Conservation (phyloP, 768 basidiomycete genomes). For the Boletus rubescentipes region DNA sequence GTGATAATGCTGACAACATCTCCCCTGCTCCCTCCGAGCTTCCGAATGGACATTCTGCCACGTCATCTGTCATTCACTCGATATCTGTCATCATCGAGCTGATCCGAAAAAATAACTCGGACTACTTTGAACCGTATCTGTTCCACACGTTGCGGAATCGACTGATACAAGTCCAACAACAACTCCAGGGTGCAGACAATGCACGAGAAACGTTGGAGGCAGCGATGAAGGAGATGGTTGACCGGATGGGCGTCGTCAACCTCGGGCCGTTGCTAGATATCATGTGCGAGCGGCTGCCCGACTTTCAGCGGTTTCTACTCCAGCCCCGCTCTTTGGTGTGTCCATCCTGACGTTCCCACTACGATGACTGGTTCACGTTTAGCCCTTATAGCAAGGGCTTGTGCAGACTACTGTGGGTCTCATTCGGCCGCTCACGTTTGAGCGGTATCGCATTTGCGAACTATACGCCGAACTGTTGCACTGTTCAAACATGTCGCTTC, state of each 20-base stretch:
- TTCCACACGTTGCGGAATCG: slow-evolving; percentile 93
- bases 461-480: slow-evolving; percentile 95
- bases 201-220: slow-evolving; percentile 65
- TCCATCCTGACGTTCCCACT: slow-evolving; percentile 8
- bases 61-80: slow-evolving; percentile 82
- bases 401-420: slow-evolving; percentile 72
- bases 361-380: slow-evolving; percentile 14
- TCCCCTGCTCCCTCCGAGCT: slow-evolving; percentile 14
- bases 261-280: slow-evolving; percentile 77
- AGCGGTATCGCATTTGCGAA: slow-evolving; percentile 95
- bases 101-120: slow-evolving; percentile 96
- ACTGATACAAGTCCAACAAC: slow-evolving; percentile 84
- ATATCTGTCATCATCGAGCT: slow-evolving; percentile 90
- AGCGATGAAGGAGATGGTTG: slow-evolving; percentile 78
- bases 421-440: slow-evolving; percentile 83
- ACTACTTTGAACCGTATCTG: slow-evolving; percentile 96
- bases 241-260: slow-evolving; percentile 88
- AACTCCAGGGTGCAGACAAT: slow-evolving; percentile 54
- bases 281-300: slow-evolving; percentile 64
- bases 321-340: slow-evolving; percentile 78
- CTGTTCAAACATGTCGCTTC: slow-evolving; percentile 95
- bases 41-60: slow-evolving; percentile 49
- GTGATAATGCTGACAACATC: slow-evolving; percentile 13
- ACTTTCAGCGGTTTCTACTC: slow-evolving; percentile 67
- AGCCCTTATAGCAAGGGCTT: slow-evolving; percentile 52